Percentiles rank a stretch among this genome's conserved stretches.
These are phyloP conservation scores for Arabidopsis lyrata DNA, from an alignment of 441 rosid genomes.

Conservation along the genomic window DNA sequence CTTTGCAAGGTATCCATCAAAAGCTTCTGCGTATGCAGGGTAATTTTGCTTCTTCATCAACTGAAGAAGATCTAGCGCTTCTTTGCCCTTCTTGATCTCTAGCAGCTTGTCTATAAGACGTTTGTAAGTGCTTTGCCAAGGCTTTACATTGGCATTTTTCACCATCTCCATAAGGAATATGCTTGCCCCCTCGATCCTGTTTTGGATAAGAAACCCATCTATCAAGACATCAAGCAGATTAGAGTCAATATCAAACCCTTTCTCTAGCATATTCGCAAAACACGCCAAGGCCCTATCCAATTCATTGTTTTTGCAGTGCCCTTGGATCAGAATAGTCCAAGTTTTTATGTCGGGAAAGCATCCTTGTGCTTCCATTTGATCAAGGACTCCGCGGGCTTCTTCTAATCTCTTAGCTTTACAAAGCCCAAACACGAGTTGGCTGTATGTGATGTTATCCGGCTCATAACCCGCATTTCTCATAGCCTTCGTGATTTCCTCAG, in stretches of 20 bases:
- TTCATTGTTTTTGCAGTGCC: constrained; percentile 71
- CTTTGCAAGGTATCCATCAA: constrained; percentile 68
- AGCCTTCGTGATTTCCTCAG: constrained; percentile 58
- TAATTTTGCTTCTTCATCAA: constrained; percentile 72
- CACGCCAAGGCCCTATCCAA: constrained; percentile 64
- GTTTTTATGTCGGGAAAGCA: constrained; percentile 79
- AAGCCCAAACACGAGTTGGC: constrained; percentile 87
- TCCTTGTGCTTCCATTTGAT: constrained; percentile 73
- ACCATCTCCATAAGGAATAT: constrained; percentile 68
- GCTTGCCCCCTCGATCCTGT: constrained; percentile 70
- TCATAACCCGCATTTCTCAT: constrained; percentile 75
- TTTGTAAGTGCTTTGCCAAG: constrained; percentile 87
- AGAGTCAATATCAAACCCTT: constrained; percentile 61
- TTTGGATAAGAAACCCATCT: constrained; percentile 66
- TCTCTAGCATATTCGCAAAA: constrained; percentile 72
- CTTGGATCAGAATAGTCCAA: constrained; percentile 94
- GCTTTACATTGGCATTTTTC: constrained; percentile 56
- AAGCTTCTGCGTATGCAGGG: constrained; percentile 70
- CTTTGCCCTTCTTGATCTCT: constrained; percentile 70
- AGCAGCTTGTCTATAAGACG: constrained; percentile 71
- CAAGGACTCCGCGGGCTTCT: constrained; percentile 69
- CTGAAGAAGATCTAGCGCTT: constrained; percentile 73
- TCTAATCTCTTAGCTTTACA: constrained; percentile 80
- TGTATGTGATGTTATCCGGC: constrained; percentile 89
- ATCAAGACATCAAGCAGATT: constrained; percentile 69